A percentile compares a stretch with the other conserved stretches of the same genome.
Evolutionary conservation across 163 green algal genomes (phyloP).

Genomic region (Coccomyxa subellipsoidea): DNA sequence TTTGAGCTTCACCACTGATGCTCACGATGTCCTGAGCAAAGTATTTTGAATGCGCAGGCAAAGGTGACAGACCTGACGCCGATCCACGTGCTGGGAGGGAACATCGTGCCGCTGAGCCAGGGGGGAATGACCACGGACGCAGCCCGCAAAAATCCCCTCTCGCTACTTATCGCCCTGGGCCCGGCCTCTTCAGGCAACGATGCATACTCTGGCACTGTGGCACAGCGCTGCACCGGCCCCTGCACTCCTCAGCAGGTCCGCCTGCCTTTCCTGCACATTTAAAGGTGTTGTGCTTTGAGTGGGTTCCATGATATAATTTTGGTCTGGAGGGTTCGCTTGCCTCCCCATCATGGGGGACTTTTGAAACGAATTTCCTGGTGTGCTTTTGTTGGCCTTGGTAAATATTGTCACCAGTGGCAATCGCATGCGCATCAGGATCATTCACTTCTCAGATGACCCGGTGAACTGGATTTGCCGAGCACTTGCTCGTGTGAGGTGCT

Average conservation of each 20-base stretch:
- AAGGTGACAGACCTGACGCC: constrained; percentile 31
- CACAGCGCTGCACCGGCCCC: background rate
- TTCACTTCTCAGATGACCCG: too few relatives aligned
- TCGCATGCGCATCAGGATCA: too few relatives aligned
- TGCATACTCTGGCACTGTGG: background rate
- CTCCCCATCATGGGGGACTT: too few relatives aligned
- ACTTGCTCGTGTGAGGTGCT: too few relatives aligned
- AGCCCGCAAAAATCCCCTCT: background rate
- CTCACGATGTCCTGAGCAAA: background rate
- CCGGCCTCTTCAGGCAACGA: background rate
- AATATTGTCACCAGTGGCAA: too few relatives aligned
- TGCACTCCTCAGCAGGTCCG: background rate
- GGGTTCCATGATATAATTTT: too few relatives aligned
- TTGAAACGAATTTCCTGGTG: too few relatives aligned
- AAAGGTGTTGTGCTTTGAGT: too few relatives aligned
- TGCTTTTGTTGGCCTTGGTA: too few relatives aligned
- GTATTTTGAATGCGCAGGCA: background rate
- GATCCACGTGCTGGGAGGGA: constrained; percentile 26
- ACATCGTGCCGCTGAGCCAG: constrained; percentile 33
- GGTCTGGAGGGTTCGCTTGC: too few relatives aligned
- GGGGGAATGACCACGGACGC: background rate
- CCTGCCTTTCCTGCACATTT: background rate
- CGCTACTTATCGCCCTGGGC: background rate
- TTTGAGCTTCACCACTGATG: background rate
- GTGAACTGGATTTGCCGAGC: too few relatives aligned